A percentile compares a stretch with the other conserved stretches of the same genome.
phyloP scores from a whole-genome alignment of 2,329 filamentous ascomycete genomes.

The Pseudogymnoascus sp. region DNA sequence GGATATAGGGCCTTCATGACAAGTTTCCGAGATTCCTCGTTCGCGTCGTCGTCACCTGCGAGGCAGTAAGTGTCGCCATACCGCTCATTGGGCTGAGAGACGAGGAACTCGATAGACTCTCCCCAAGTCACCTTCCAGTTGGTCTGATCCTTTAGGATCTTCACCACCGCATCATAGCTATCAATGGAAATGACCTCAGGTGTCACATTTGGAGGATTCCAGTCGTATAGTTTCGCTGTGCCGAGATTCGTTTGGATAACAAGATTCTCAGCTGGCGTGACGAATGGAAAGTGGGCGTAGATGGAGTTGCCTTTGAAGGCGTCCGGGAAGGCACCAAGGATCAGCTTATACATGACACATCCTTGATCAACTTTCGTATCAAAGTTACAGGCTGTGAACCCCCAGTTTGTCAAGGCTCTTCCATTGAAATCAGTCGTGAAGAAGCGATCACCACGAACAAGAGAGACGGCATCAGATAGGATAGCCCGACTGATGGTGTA shows the following conservation, averaged over 20 bases:
- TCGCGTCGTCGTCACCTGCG: constrained; percentile 39
- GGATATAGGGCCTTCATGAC: constrained; percentile 51
- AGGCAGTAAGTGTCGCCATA: constrained; percentile 51
- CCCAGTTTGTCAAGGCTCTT: constrained; percentile 73
- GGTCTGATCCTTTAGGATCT: constrained; percentile 48
- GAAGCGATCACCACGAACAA: constrained; percentile 50
- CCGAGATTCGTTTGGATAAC: constrained; percentile 61
- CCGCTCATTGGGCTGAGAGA: constrained; percentile 42
- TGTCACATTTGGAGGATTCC: constrained; percentile 47
- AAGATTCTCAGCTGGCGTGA: constrained; percentile 61
- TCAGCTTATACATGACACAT: constrained; percentile 77
- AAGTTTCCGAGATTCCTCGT: constrained; percentile 42
- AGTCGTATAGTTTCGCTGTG: constrained; percentile 61
- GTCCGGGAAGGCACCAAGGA: constrained; percentile 69
- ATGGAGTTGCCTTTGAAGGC: constrained; percentile 71
- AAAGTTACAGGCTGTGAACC: constrained; percentile 58
- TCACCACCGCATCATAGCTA: constrained; percentile 51
- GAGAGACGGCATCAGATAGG: constrained; percentile 49
- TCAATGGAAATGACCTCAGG: constrained; percentile 45
- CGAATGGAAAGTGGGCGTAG: constrained; percentile 52
- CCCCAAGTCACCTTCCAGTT: constrained; percentile 60
- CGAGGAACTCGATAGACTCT: constrained; percentile 52
- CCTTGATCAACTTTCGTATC: constrained; percentile 70
- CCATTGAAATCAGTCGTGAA: constrained; percentile 45
- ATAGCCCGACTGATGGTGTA: constrained; percentile 48